A percentile compares a stretch with the other conserved stretches of the same genome.
These are phyloP conservation scores for Coemansia sp. DNA, from an alignment of 192 early-diverging fungal species.

Conservation along the genomic window DNA sequence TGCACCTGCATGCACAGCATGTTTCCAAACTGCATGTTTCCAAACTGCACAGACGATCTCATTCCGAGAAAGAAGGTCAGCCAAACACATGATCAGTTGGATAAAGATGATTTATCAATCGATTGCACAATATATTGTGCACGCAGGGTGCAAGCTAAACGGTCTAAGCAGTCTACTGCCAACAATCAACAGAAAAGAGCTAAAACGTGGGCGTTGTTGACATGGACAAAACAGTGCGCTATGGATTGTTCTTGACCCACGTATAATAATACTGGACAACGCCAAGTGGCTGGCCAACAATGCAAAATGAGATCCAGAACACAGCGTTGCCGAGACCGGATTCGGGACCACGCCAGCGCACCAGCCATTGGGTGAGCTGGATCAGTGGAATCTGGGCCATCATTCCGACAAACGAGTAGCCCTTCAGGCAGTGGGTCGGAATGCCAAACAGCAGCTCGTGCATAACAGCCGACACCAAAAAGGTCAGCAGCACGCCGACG, in stretches of 20 bases:
- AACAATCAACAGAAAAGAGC: background rate
- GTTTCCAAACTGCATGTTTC: background rate
- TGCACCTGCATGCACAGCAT: background rate
- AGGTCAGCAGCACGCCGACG: conserved; percentile 64
- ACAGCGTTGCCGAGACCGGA: conserved; percentile 72
- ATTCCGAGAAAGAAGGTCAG: background rate
- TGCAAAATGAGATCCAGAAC: conserved; percentile 81
- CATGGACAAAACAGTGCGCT: conserved; percentile 23
- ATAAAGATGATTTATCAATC: background rate
- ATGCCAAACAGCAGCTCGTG: conserved; percentile 87
- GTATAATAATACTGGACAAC: conserved; percentile 74
- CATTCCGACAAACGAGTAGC: conserved; percentile 82
- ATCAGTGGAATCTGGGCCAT: conserved; percentile 77
- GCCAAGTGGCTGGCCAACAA: conserved; percentile 75
- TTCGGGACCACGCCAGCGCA: conserved; percentile 67
- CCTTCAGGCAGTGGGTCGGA: conserved; percentile 75
- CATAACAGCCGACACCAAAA: conserved; percentile 79
- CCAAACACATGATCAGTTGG: background rate
- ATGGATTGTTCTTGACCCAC: conserved; percentile 58
- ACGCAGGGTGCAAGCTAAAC: background rate
- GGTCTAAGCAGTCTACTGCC: background rate
- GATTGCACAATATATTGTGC: background rate
- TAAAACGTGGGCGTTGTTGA: background rate
- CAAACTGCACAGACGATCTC: background rate
- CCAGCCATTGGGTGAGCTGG: conserved; percentile 64